phyloP scores from a whole-genome alignment of 768 basidiomycete genomes.

The Russula earlei region DNA sequence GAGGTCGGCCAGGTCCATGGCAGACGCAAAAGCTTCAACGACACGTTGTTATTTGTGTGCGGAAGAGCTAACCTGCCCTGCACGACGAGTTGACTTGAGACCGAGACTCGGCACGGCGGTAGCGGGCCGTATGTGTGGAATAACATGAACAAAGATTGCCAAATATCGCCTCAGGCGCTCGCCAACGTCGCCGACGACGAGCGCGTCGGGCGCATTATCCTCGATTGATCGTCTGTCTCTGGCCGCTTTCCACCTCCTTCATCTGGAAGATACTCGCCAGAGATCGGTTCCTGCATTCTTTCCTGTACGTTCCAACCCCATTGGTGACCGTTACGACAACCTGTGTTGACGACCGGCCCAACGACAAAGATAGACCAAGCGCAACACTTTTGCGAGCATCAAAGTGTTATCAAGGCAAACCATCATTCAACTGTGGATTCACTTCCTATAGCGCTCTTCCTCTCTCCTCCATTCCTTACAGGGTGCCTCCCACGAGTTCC shows the following conservation, averaged over 20 bases:
- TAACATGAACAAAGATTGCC: slow-evolving; percentile 15
- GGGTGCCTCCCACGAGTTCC: neutral
- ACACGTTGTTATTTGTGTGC: neutral
- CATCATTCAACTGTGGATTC: neutral
- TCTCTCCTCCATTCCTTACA: neutral
- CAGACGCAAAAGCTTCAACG: neutral
- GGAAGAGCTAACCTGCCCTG: neutral
- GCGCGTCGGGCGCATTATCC: slow-evolving; percentile 20
- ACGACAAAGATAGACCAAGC: slow-evolving; percentile 5
- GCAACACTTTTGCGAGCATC: neutral
- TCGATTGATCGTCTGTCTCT: neutral
- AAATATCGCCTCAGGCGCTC: slow-evolving; percentile 16
- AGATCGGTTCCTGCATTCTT: neutral
- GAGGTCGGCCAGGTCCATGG: slow-evolving; percentile 8
- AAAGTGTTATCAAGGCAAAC: neutral
- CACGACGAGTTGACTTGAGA: neutral
- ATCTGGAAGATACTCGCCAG: neutral
- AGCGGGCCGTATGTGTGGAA: slow-evolving; percentile 3
- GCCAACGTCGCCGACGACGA: slow-evolving; percentile 20
- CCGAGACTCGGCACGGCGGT: neutral
- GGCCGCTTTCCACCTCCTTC: neutral
- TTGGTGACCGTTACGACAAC: neutral
- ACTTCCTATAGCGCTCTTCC: neutral
- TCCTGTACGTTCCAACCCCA: neutral
- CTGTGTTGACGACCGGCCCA: neutral